Conservation (phyloP, 2,329 filamentous ascomycete genomes). For the Elsinoe australis region DNA sequence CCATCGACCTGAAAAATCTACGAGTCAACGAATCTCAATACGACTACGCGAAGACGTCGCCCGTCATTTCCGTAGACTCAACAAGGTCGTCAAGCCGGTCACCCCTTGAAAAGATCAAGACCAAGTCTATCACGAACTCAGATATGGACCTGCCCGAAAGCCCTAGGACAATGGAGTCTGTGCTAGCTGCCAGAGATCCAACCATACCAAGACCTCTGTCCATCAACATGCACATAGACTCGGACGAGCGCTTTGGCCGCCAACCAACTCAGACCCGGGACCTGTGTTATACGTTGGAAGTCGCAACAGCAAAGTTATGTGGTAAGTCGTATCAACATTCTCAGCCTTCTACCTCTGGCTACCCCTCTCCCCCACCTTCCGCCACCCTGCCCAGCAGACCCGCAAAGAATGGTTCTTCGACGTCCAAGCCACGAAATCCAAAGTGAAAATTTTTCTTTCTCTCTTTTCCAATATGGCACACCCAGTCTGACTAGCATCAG, state of each 20-base stretch:
- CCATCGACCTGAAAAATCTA: neutral
- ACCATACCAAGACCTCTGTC: constrained; percentile 2
- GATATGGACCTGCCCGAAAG: neutral
- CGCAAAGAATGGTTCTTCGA: too few relatives aligned
- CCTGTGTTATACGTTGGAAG: constrained; percentile 4
- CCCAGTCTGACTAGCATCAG: neutral
- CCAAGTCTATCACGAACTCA: neutral
- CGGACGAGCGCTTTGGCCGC: neutral
- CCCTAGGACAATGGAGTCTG: constrained; percentile 12
- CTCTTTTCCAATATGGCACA: neutral
- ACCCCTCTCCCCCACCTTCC: neutral
- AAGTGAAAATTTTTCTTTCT: too few relatives aligned
- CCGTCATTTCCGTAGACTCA: constrained; percentile 1
- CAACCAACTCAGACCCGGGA: neutral
- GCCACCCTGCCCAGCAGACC: too few relatives aligned
- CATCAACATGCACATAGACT: constrained; percentile 8
- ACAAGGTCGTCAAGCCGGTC: neutral
- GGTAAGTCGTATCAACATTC: neutral
- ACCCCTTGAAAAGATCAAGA: neutral
- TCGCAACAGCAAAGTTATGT: constrained; percentile 13
- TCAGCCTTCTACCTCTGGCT: neutral
- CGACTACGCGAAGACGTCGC: neutral
- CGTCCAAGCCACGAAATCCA: too few relatives aligned
- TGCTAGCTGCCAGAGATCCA: constrained; percentile 7
- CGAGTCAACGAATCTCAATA: constrained; percentile 10